phyloP scores from a whole-genome alignment of 2,329 filamentous ascomycete genomes.

The Alternaria infectoria region DNA sequence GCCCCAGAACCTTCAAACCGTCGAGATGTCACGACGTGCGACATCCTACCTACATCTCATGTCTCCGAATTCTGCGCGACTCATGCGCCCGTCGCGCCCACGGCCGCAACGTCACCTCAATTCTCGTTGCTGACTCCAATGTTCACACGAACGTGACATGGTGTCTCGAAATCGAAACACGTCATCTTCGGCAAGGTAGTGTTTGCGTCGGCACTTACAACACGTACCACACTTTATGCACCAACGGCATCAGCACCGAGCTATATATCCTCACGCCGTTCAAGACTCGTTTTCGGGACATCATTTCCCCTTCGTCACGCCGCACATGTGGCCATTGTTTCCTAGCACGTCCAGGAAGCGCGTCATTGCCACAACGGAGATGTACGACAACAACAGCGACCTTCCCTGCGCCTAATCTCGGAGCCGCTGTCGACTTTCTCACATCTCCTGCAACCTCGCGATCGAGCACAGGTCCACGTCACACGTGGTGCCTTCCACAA shows the following conservation, averaged over 20 bases:
- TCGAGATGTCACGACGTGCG: too few relatives aligned
- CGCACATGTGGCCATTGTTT: too few relatives aligned
- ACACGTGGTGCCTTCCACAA: background rate
- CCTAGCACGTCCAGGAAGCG: background rate
- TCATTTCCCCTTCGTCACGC: background rate
- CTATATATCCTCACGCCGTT: background rate
- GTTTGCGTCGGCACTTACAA: background rate
- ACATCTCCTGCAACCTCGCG: background rate
- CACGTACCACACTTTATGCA: too few relatives aligned
- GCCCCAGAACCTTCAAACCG: background rate
- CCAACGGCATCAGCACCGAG: background rate
- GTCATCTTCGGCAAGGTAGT: background rate
- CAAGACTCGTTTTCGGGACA: background rate
- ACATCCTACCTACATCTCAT: background rate
- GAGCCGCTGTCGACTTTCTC: background rate
- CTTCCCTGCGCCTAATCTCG: background rate
- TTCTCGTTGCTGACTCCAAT: background rate
- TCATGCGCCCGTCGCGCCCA: background rate
- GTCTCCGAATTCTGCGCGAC: background rate
- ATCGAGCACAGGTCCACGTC: background rate
- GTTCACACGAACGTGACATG: background rate
- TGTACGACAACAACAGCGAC: background rate
- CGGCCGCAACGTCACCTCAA: background rate
- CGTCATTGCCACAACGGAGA: background rate
- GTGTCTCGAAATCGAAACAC: too few relatives aligned